phyloP scores from a whole-genome alignment of 352 stramenopile species.

The Pythium plurisporium region DNA sequence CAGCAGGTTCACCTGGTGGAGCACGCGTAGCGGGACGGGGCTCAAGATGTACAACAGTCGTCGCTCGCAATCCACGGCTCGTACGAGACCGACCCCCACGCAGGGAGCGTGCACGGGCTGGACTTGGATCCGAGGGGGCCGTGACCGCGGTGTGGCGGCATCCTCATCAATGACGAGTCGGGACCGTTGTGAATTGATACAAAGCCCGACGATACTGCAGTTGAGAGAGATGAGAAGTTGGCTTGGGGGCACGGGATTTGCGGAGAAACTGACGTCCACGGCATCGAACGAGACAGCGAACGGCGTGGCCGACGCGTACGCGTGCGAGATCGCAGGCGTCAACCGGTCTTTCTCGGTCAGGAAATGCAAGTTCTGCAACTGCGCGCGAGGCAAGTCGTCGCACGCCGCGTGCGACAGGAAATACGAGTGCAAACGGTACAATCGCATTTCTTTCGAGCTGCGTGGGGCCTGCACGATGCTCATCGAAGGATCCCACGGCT shows the following conservation, averaged over 20 bases:
- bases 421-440: slow-evolving; percentile 79
- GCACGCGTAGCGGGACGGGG: slow-evolving; percentile 43
- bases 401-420: slow-evolving; percentile 47
- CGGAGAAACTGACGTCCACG: slow-evolving; percentile 56
- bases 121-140: slow-evolving; percentile 55
- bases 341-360: slow-evolving; percentile 64
- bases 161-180: neutral
- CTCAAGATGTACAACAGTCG: slow-evolving; percentile 64
- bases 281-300: slow-evolving; percentile 56
- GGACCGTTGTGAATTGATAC: slow-evolving; percentile 34
- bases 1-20: slow-evolving; percentile 70
- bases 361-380: slow-evolving; percentile 69
- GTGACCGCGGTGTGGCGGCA: neutral
- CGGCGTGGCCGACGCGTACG: slow-evolving; percentile 41
- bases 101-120: slow-evolving; percentile 53
- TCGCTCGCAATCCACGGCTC: slow-evolving; percentile 46
- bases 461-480: slow-evolving; percentile 50
- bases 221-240: slow-evolving; percentile 76
- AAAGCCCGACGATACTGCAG: slow-evolving; percentile 68
- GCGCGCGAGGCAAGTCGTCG: slow-evolving; percentile 25
- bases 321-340: slow-evolving; percentile 43
- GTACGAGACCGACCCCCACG: slow-evolving; percentile 62
- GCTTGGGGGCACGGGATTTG: slow-evolving; percentile 57
- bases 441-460: slow-evolving; percentile 78
- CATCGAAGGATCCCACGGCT: slow-evolving; percentile 63